phyloP scores from a whole-genome alignment of 768 basidiomycete genomes.

The Boletus tomentosulus region DNA sequence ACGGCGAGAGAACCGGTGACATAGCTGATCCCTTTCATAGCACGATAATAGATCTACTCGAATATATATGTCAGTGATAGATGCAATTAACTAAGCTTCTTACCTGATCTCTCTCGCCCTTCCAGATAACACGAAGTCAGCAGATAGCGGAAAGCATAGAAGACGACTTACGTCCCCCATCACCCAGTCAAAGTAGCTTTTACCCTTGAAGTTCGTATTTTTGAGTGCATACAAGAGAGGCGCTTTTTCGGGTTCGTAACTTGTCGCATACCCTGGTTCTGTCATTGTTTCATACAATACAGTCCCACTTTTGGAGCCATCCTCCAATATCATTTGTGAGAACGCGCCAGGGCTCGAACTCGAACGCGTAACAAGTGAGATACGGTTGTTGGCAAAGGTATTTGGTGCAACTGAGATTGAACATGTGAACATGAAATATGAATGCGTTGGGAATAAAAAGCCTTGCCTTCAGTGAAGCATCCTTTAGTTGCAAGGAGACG shows the following conservation, averaged over 20 bases:
- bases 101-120: constrained; percentile 19
- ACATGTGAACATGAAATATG: not conserved
- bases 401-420: constrained; percentile 20
- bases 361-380: constrained; percentile 26
- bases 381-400: constrained; percentile 31
- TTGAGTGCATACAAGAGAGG: constrained; percentile 20
- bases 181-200: constrained; percentile 21
- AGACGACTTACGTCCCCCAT: constrained; percentile 14
- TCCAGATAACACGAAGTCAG: too few species aligned
- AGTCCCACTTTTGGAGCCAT: constrained; percentile 12
- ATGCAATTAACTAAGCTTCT: not conserved
- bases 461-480: constrained; percentile 29
- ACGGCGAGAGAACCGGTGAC: constrained; percentile 16
- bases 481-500: constrained; percentile 29
- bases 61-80: not conserved
- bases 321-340: constrained; percentile 4
- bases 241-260: constrained; percentile 18
- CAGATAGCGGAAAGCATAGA: not conserved
- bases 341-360: constrained; percentile 9
- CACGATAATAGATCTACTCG: constrained; percentile 19
- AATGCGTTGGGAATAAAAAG: not conserved
- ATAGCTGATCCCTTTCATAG: constrained; percentile 13
- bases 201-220: constrained; percentile 12
- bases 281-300: constrained; percentile 24
- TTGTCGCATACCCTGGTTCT: constrained; percentile 22